Evolutionary conservation across 2,329 filamentous ascomycete species (phyloP).

Genomic region (Pseudogymnoascus destructans): DNA sequence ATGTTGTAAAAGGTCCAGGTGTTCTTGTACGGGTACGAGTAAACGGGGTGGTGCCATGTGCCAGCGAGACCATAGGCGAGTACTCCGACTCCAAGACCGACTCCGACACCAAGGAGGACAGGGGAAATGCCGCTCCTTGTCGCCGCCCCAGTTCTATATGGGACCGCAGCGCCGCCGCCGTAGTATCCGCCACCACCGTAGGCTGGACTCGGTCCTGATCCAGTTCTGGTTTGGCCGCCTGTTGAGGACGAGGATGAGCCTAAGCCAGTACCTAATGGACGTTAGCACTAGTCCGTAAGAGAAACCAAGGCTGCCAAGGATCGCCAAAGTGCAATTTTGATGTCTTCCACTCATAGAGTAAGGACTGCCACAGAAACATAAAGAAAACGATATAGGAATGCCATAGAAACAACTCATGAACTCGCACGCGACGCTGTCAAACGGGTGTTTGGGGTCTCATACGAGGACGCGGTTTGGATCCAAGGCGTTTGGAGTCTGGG

Average conservation of each 20-base stretch:
- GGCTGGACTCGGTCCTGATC: slow-evolving; percentile 41
- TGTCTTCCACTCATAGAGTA: background rate
- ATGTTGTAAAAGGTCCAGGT: slow-evolving; percentile 41
- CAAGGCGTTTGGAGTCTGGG: slow-evolving; percentile 6
- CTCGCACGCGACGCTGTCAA: slow-evolving; percentile 3
- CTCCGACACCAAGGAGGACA: slow-evolving; percentile 38
- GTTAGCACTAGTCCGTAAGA: background rate
- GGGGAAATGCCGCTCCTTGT: slow-evolving; percentile 39
- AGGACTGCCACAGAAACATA: background rate
- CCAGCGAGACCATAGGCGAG: slow-evolving; percentile 30
- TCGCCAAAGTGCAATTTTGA: background rate
- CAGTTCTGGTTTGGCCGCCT: slow-evolving; percentile 41
- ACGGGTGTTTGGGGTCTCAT: slow-evolving; percentile 10
- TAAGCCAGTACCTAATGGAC: background rate
- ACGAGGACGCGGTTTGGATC: slow-evolving; percentile 10
- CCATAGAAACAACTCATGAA: background rate
- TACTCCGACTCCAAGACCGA: slow-evolving; percentile 27
- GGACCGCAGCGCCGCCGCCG: slow-evolving; percentile 46
- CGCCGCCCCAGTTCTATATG: slow-evolving; percentile 44
- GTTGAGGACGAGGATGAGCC: slow-evolving; percentile 22
- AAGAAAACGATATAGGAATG: background rate
- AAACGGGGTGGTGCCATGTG: slow-evolving; percentile 50
- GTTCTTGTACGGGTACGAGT: slow-evolving; percentile 45
- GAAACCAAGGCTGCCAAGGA: background rate
- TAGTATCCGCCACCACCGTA: slow-evolving; percentile 55